phyloP scores from a whole-genome alignment of 1,284 basidiomycete species.

The Puccinia polysora region DNA sequence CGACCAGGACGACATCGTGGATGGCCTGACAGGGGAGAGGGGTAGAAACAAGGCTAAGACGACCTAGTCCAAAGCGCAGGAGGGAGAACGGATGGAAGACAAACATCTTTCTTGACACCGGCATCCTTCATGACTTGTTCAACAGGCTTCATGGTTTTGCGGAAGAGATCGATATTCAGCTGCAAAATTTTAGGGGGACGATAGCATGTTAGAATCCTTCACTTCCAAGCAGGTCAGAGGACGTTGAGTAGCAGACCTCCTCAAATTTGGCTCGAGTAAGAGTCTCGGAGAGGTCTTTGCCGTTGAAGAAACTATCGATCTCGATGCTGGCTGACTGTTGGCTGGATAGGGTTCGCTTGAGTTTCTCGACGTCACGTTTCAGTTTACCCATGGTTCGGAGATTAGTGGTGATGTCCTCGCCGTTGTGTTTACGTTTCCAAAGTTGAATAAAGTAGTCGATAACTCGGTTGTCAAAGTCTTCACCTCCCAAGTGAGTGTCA shows the following conservation, averaged over 20 bases:
- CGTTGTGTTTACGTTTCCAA: constrained; percentile 53
- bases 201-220: too few relatives aligned
- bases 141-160: constrained; percentile 54
- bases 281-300: constrained; percentile 53
- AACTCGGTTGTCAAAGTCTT: constrained; percentile 55
- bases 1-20: constrained; percentile 62
- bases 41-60: background rate
- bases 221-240: background rate
- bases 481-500: constrained; percentile 54
- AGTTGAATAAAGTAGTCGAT: constrained; percentile 53
- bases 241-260: constrained; percentile 45
- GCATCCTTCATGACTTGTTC: constrained; percentile 51
- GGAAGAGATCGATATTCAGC: constrained; percentile 54
- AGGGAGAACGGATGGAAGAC: too few relatives aligned
- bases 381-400: constrained; percentile 53
- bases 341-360: constrained; percentile 53
- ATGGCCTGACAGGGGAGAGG: constrained; percentile 34
- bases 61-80: background rate
- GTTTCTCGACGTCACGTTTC: constrained; percentile 53
- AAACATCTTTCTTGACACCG: constrained; percentile 42
- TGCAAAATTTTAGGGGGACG: too few relatives aligned
- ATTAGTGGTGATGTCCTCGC: constrained; percentile 44
- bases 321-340: constrained; percentile 54
- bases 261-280: constrained; percentile 54
- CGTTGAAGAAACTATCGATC: constrained; percentile 54